Evolutionary conservation across 495 filamentous ascomycete species (phyloP), one percentile per base, ranked within the genome.

Genomic region (Xylaria sp.): DNA sequence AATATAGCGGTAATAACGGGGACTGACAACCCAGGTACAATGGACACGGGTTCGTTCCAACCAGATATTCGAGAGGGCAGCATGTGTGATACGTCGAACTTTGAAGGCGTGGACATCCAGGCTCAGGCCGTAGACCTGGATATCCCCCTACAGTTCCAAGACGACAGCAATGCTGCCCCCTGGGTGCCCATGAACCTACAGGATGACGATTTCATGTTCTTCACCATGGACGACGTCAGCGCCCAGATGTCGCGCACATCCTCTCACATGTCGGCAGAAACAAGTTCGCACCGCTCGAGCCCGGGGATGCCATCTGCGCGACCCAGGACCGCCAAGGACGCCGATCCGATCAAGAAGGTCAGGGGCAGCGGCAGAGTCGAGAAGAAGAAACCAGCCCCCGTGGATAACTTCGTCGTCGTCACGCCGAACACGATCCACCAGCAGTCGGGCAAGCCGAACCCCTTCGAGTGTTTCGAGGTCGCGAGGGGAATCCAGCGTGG

Each of bases 391-490:
- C 57, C 77, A 21, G 71, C 73, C 15, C 68, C 76, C 19, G 77
- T 77, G 9, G 80, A 73, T 71, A 85, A 82, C 48, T 86, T 86
- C 71, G 78, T 85, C 48, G 81, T 86, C 59, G 80, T 86, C 69
- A 86, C 84, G 1, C 83, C 83, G 12, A 81, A 80, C 67, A 78
- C 77, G 50, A 83, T 86, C 66, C 78, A 76, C 58, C 80, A 80
- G 33, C 80, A 80, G 61, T 80, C 81, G 14, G 80, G 79, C 43
- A 81, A 79, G 65, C 80, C 78, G 58, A 85, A 84, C 70, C 81
- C 80, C 3, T 85, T 82, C 71, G 83, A 85, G 48, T 85, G 83
- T 69, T 81, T 84, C 76, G 83, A 85, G 72, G 80, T 76, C 6
- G 76, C 81, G 67, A 75, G 83, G 26, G 80, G 80, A 35, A 80